phyloP scores from a whole-genome alignment of 352 stramenopile genomes.

The Pythium rhizo-oryzae region DNA sequence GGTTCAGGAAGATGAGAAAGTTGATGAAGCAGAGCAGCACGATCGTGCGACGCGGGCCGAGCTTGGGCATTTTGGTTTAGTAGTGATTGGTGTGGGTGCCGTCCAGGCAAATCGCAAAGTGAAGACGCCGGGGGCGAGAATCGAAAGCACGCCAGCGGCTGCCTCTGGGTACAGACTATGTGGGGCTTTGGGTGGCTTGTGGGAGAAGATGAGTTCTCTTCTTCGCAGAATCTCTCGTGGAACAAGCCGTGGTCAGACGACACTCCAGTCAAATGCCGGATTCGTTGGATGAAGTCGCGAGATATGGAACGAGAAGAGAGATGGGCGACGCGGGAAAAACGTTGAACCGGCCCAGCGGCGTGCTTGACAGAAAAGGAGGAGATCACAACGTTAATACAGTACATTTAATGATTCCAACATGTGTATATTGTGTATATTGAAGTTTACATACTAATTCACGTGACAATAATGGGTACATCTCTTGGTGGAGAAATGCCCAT shows the following conservation, averaged over 20 bases:
- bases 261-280: no score
- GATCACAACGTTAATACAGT: no score
- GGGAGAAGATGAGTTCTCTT: not conserved
- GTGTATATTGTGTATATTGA: no score
- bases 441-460: no score
- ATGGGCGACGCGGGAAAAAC: no score
- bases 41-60: conserved; percentile 52
- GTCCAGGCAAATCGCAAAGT: not conserved
- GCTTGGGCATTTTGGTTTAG: no score
- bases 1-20: conserved; percentile 94
- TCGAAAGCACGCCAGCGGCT: not conserved
- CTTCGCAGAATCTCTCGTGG: not conserved
- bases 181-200: not conserved
- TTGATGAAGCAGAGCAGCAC: conserved; percentile 89
- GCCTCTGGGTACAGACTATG: no score
- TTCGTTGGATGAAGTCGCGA: not conserved
- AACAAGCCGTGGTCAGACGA: no score
- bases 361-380: not conserved
- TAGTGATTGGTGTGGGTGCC: not conserved
- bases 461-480: no score
- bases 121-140: not conserved
- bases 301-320: not conserved
- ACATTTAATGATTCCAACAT: no score
- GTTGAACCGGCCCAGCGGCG: no score
- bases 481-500: no score